phyloP scores from a whole-genome alignment of 108 stramenopile genomes.

The Discostella stelligeroides region DNA sequence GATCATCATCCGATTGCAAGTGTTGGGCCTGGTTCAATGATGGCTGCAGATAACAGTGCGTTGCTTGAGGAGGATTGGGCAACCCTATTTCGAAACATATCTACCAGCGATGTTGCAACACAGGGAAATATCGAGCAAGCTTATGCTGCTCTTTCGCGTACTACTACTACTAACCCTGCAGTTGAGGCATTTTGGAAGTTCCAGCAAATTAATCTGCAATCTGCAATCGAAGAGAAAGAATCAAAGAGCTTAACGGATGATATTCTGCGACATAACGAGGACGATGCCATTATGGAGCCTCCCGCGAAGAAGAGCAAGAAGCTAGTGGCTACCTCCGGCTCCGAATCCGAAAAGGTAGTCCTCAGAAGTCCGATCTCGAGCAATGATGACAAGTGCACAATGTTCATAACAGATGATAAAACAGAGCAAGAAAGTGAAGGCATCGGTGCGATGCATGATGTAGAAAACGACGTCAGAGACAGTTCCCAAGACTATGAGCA shows the following conservation, averaged over 20 bases:
- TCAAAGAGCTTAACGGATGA: too few relatives aligned
- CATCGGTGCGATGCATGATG: too few relatives aligned
- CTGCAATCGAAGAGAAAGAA: too few relatives aligned
- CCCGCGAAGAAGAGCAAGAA: slow-evolving; percentile 11
- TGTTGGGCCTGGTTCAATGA: neutral
- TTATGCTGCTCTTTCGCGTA: neutral
- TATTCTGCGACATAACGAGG: neutral
- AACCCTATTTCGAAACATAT: neutral
- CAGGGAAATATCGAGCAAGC: neutral
- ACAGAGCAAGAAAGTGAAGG: too few relatives aligned
- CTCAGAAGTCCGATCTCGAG: slow-evolving; percentile 2
- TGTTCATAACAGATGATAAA: too few relatives aligned
- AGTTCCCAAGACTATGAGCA: neutral
- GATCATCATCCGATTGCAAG: neutral
- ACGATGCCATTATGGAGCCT: neutral
- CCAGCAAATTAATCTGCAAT: too few relatives aligned
- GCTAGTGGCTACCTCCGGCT: neutral
- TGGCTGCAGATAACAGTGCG: neutral
- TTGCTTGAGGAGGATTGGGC: neutral
- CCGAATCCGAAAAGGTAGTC: neutral
- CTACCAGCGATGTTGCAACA: neutral
- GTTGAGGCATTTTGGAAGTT: neutral
- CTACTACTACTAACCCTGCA: neutral
- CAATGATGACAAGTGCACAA: neutral
- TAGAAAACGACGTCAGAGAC: neutral